A percentile compares a stretch with the other conserved stretches of the same genome.
Conservation (phyloP, 2,329 filamentous ascomycete genomes). For the Bipolaris victoriae region DNA sequence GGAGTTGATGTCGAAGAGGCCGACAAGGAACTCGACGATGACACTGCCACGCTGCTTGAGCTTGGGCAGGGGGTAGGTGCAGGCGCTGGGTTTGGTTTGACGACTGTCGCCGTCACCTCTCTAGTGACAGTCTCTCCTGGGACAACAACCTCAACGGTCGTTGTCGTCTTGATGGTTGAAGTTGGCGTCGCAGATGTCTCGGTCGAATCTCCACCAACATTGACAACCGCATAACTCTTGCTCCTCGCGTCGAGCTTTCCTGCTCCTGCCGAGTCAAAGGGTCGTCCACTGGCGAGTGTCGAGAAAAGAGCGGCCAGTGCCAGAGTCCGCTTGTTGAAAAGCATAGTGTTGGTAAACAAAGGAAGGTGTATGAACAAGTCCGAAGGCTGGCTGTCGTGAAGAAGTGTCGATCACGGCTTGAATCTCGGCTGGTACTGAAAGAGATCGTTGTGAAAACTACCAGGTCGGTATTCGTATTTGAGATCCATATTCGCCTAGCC, state of each 20-base stretch:
- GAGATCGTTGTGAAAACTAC: constrained; percentile 9
- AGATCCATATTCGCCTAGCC: constrained; percentile 25
- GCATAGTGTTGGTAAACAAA: constrained; percentile 31
- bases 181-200: constrained; percentile 27
- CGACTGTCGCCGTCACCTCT: constrained; percentile 31
- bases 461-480: constrained; percentile 25
- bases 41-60: constrained; percentile 17
- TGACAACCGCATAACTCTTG: constrained; percentile 49
- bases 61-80: constrained; percentile 21
- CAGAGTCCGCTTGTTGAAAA: constrained; percentile 30
- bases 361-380: constrained; percentile 13
- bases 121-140: constrained; percentile 32
- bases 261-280: constrained; percentile 30
- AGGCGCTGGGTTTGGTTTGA: constrained; percentile 18
- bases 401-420: constrained; percentile 16
- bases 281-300: constrained; percentile 31
- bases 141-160: constrained; percentile 35
- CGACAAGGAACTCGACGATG: constrained; percentile 4
- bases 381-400: constrained; percentile 16
- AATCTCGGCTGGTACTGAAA: constrained; percentile 16
- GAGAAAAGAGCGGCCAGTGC: constrained; percentile 31
- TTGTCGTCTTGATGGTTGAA: constrained; percentile 33
- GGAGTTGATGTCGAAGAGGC: constrained; percentile 7
- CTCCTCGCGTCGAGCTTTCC: constrained; percentile 29
- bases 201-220: constrained; percentile 47